Base-by-base conservation (phyloP, 306 rosid genomes). In the Crotalaria pallida region DNA sequence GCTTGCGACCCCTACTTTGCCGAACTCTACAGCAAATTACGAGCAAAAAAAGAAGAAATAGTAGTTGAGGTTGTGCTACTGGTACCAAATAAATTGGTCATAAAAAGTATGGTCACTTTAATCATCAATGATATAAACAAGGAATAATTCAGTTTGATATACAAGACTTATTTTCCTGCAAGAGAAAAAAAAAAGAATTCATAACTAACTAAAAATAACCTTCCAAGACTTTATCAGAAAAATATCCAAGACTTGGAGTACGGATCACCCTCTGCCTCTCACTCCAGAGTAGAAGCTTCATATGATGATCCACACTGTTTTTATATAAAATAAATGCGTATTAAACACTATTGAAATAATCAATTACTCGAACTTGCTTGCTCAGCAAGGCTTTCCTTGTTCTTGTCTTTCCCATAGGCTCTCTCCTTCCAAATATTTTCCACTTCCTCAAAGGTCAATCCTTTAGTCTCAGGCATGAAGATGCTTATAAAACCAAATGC, bases 381-480 rank as follows among this genome's bases (percentile, higher is more conserved):
- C 61, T 77, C 88, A 71, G 81, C 81, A 53, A 76, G 88, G 70
- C 72, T 81, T 33, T 70, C 73, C 7, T 84, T 67, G 68, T 71
- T 79, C 10, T 58, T 51, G 72, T 66, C 55, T 66, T 70, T 81
- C 10, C 96, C 90, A 65, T 61, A 66, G 26, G 91, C 96, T 60
- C 71, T 92, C 71, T 75, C 85, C 81, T 89, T 92, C 97, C 96
- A 91, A 34, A 88, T 69, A 50, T 7, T 17, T 40, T 72, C 79
- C 38, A 92, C 94, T 74, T 88, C 94, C 77, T 86, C 91, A 68
- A 88, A 86, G 0, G 92, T 84, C 71, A 90, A 75, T 26, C 91
- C 96, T 60, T 90, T 81, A 1, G 91, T 90, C 81, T 90, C 94
- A 1, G 96, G 96, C 71, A 90, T 78, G 1, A 15, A 53, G 13